These are phyloP conservation scores for Cladosporium sp. DNA, from an alignment of 2,329 filamentous ascomycete genomes.

Conservation along the genomic window DNA sequence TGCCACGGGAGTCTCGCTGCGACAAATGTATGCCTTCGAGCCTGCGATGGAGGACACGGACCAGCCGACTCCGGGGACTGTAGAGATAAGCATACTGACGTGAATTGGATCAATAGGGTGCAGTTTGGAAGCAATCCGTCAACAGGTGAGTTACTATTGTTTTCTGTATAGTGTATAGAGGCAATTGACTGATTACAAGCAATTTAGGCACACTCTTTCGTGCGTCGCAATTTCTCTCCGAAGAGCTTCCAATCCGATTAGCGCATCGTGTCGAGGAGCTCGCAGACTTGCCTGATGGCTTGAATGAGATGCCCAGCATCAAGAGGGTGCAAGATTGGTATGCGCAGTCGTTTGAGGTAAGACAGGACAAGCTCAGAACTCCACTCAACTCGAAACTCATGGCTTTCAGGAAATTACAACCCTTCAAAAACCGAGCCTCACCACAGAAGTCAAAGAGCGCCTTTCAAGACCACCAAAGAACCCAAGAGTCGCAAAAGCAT, in stretches of 20 bases:
- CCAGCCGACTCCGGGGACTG: slow-evolving; percentile 1
- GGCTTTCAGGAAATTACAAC: slow-evolving; percentile 77
- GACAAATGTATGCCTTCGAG: slow-evolving; percentile 99
- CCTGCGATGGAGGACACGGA: slow-evolving; percentile 24
- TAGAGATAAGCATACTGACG: slow-evolving; percentile 56
- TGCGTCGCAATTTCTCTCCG: slow-evolving; percentile 95
- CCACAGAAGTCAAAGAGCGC: slow-evolving; percentile 70
- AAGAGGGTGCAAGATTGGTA: slow-evolving; percentile 97
- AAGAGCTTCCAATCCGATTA: slow-evolving; percentile 94
- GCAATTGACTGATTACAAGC: background rate
- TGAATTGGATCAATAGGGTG: slow-evolving; percentile 44
- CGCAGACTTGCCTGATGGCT: slow-evolving; percentile 83
- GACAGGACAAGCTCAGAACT: slow-evolving; percentile 30
- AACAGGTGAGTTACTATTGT: slow-evolving; percentile 56
- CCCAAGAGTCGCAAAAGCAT: slow-evolving; percentile 58
- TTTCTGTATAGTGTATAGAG: background rate
- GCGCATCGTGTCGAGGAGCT: slow-evolving; percentile 96
- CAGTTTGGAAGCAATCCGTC: slow-evolving; percentile 96
- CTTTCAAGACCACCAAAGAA: slow-evolving; percentile 65
- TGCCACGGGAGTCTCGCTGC: slow-evolving; percentile 89
- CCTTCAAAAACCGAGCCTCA: slow-evolving; percentile 72
- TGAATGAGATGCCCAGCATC: slow-evolving; percentile 98
- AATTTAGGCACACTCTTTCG: slow-evolving; percentile 82
- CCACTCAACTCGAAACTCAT: slow-evolving; percentile 22
- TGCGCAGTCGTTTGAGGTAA: slow-evolving; percentile 96